Evolutionary conservation across 1,284 basidiomycete genomes (phyloP), one percentile per base, ranked within the genome.

Genomic region (Quambalaria eucalypti): DNA sequence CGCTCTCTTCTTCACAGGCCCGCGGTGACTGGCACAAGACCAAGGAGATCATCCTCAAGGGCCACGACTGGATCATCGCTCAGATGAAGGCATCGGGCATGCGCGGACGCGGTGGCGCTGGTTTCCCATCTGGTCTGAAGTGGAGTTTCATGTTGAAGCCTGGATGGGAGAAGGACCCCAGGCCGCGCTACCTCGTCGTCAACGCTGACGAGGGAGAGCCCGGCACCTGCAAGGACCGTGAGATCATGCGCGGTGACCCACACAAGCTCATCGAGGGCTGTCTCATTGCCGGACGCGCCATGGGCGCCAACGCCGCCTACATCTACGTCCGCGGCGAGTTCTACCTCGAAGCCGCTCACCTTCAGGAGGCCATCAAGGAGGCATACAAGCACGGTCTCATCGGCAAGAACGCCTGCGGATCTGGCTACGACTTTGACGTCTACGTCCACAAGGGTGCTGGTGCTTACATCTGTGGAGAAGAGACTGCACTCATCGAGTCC

Each of bases 281-380:
- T 77, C 84, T 98, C 50, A 87, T 98, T 57, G 93, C 93, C 48
- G 93, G 93, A n/a, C 87, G 93, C 57, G 87, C 82, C 19, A 98
- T 97, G 93, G 97, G 97, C 78, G 93, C 92, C 50, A 93, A 79
- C 55, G 90, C 92, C 46, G 93, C 93, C 29, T 98, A 97, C 82
- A 98, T 98, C 78, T 98, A 97, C 79, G 91, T 96, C 70, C 91
- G 95, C 66, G 93, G 93, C 70, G 93, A 98, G 78, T 98, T 98
- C 79, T 87, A 87, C 79, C 87, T 91, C 77, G 93, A 97, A 78
- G 92, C 90, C 1, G 83, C 85, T 6, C 90, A 93, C 77, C 82
- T 97, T 44, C 89, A 93, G 78, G 86, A 90, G 76, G 92, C 93
- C 52, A 95, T 98, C 78, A 83, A 87, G 71, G 92, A 96, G 77